phyloP scores from a whole-genome alignment of 2,329 filamentous ascomycete genomes.

The Lomentospora prolificans region DNA sequence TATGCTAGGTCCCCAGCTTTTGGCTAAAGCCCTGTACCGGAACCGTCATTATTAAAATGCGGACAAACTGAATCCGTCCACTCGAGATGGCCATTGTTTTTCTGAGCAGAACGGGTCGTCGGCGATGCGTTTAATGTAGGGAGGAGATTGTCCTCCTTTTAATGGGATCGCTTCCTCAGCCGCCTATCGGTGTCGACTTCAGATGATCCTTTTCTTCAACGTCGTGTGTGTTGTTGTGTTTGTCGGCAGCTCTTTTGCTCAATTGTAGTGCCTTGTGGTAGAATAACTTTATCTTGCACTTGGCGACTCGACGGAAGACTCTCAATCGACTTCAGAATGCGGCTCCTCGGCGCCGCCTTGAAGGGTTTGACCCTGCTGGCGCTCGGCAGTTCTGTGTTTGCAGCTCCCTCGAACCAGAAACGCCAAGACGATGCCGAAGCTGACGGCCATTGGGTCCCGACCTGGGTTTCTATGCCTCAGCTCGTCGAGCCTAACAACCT shows the following conservation, averaged over 20 bases:
- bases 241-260: neutral
- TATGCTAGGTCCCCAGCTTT: neutral
- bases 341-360: conserved; percentile 7
- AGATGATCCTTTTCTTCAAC: neutral
- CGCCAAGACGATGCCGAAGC: conserved; percentile 18
- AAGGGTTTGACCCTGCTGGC: conserved; percentile 12
- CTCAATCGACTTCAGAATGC: too few species aligned
- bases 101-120: neutral
- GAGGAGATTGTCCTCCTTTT: neutral
- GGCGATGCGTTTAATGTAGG: neutral
- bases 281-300: neutral
- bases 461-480: conserved; percentile 59
- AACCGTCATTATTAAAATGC: neutral
- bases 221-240: neutral
- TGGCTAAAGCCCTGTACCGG: neutral
- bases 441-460: conserved; percentile 46
- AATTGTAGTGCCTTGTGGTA: neutral
- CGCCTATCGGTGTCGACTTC: neutral
- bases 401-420: conserved; percentile 4
- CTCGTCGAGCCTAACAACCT: conserved; percentile 52
- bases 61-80: conserved; percentile 1
- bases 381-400: conserved; percentile 5
- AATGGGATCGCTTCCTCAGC: neutral
- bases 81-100: neutral
- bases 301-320: too few species aligned